These are phyloP conservation scores for Fagus crenata DNA, from an alignment of 306 rosid species.

Conservation along the genomic window DNA sequence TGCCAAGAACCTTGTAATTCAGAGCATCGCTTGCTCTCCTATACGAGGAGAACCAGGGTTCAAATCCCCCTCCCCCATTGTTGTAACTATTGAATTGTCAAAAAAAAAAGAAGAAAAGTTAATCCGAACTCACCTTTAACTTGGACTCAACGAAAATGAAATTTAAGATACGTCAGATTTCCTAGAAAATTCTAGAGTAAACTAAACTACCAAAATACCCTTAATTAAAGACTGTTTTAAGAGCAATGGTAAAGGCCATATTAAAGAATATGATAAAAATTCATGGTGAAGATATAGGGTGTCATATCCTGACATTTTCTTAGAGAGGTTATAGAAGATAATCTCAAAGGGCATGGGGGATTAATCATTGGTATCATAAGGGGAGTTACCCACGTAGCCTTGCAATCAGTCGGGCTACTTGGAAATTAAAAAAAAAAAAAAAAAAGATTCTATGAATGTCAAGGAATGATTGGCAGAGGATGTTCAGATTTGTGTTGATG, in stretches of 20 bases:
- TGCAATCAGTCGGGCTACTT: background rate
- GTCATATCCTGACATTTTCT: background rate
- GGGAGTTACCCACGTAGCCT: background rate
- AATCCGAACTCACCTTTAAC: too few relatives aligned
- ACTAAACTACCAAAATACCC: too few relatives aligned
- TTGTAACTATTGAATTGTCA: too few relatives aligned
- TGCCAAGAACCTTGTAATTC: too few relatives aligned
- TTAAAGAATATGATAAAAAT: background rate
- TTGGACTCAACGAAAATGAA: too few relatives aligned
- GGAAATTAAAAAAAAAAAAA: background rate
- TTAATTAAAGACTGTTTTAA: background rate
- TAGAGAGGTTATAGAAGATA: background rate
- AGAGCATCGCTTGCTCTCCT: too few relatives aligned
- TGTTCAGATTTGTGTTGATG: background rate
- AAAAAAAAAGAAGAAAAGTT: too few relatives aligned
- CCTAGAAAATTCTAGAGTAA: too few relatives aligned
- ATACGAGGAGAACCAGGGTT: too few relatives aligned
- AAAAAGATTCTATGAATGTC: background rate
- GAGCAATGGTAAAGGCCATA: background rate
- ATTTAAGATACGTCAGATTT: too few relatives aligned
- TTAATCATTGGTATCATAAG: background rate
- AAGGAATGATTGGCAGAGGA: background rate
- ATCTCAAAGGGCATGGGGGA: background rate
- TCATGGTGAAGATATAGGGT: background rate
- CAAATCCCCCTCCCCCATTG: too few relatives aligned